phyloP scores from a whole-genome alignment of 805 yeast species.

The Danielozyma ontarioensis region DNA sequence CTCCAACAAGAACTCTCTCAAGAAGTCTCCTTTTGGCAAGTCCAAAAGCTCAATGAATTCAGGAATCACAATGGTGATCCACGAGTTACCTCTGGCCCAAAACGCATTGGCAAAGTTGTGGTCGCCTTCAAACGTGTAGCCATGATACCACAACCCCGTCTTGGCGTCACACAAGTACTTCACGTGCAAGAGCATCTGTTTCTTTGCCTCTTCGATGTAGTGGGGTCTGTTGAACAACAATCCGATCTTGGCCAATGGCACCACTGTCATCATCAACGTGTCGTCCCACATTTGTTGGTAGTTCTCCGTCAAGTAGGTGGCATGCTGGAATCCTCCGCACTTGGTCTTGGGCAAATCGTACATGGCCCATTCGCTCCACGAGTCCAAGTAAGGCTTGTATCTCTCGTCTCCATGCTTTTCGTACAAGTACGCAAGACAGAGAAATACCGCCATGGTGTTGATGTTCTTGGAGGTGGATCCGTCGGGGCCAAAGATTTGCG shows the following conservation, averaged over 20 bases:
- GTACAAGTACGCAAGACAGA: slow-evolving; percentile 24
- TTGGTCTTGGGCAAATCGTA: slow-evolving; percentile 22
- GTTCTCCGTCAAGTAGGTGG: slow-evolving; percentile 24
- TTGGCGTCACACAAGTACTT: slow-evolving; percentile 24
- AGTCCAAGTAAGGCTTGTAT: slow-evolving; percentile 22
- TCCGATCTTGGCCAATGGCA: slow-evolving; percentile 31
- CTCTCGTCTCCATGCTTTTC: slow-evolving; percentile 14
- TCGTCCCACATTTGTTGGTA: slow-evolving; percentile 25
- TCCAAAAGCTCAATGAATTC: slow-evolving; percentile 27
- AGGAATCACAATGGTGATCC: slow-evolving; percentile 34
- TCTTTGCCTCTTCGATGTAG: slow-evolving; percentile 28
- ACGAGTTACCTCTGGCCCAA: slow-evolving; percentile 34
- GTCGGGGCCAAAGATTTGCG: slow-evolving; percentile 20
- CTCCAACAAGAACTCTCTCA: slow-evolving; percentile 21
- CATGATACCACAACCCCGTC: slow-evolving; percentile 30
- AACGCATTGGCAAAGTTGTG: slow-evolving; percentile 21
- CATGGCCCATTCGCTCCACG: slow-evolving; percentile 33
- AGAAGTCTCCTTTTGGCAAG: slow-evolving; percentile 19
- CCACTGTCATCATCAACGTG: slow-evolving; percentile 33
- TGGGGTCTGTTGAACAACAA: slow-evolving; percentile 20
- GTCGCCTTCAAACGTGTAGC: slow-evolving; percentile 24
- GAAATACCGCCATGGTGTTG: slow-evolving; percentile 31
- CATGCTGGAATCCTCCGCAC: slow-evolving; percentile 32
- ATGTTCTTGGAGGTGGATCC: slow-evolving; percentile 30
- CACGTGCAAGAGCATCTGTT: slow-evolving; percentile 26